These are phyloP conservation scores for Aureobasidium namibiae DNA, from an alignment of 2,329 filamentous ascomycete genomes.

Conservation along the genomic window DNA sequence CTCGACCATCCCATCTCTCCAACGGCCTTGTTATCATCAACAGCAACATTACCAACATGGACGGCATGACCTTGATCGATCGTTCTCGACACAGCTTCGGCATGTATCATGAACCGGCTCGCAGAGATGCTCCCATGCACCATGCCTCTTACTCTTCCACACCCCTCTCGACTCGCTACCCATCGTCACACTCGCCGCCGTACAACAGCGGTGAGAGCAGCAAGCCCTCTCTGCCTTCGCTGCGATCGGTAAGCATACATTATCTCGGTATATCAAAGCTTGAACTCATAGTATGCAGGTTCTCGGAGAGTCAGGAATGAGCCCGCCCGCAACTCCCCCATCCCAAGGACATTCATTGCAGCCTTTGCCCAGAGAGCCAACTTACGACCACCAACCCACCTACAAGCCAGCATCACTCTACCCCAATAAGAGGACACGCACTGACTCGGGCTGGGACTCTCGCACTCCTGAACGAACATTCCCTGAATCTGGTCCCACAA, in stretches of 20 bases:
- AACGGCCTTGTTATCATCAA: background rate
- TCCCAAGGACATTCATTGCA: conserved; percentile 19
- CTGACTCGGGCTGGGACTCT: conserved; percentile 16
- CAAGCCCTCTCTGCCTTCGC: conserved; percentile 26
- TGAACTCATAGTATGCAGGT: conserved; percentile 19
- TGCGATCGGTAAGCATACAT: conserved; percentile 24
- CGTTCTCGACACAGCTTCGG: conserved; percentile 7
- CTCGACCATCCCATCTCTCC: background rate
- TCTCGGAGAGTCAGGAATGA: conserved; percentile 22
- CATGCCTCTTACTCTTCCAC: conserved; percentile 4
- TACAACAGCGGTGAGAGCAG: conserved; percentile 21
- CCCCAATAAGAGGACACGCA: conserved; percentile 28
- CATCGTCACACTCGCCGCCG: conserved; percentile 21
- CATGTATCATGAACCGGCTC: conserved; percentile 3
- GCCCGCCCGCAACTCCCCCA: conserved; percentile 25
- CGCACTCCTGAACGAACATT: conserved; percentile 1
- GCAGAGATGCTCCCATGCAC: background rate
- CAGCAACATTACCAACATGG: background rate
- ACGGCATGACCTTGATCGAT: background rate
- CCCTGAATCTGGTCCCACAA: background rate
- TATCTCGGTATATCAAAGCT: background rate
- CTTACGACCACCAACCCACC: conserved; percentile 21
- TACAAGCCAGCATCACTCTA: conserved; percentile 28
- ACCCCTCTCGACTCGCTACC: background rate
- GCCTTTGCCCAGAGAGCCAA: conserved; percentile 24